Base-by-base conservation (phyloP, 2,329 filamentous ascomycete genomes). In the Fusarium lyarnte region DNA sequence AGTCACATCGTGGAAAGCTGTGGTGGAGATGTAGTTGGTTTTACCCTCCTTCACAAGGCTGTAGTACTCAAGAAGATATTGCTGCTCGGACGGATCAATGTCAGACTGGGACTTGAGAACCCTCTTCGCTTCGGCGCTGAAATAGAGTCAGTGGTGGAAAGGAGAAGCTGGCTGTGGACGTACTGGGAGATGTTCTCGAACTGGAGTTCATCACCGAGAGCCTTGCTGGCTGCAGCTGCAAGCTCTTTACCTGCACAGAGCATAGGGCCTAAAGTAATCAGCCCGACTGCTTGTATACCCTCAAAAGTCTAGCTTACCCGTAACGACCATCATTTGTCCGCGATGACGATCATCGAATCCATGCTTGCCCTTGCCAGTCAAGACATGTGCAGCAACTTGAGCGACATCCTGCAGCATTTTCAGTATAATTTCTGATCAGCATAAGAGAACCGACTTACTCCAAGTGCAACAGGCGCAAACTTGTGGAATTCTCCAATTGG, bases 241-340 rank as follows among this genome's bases (percentile, higher is more conserved):
- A 88, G 79, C 70, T 87, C 85, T 12, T 84, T 74, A 19, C 86
- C 85, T 6, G 81, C 79, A 31, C 81, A 81, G 6, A 88, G 82
- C 80, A 82, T 83, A 1, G 85, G 85, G 0, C 84, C 85, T 84
- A 9, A 1, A 2, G 2, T 5, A 19, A 9, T 49, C 3, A 33
- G 16, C 13, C 8, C 21, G 8, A 3, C 1, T 45, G 0, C 8
- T 25, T 41, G 13, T 10, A 16, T 16, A 0, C 31, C 11, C 9
- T 11, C 1, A 6, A 25, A 12, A 43, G 5, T 10, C 8, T 8
- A 5, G 2, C 39, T 23, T 21, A 41, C 66, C 66, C 16, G 64
- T 69, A 0, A 69, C 52, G 3, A 69, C 41, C 64, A 69, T 69
- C 64, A 63, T 69, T 6, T 69, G 66, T 1, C 66, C 64, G 6